Conservation (phyloP, 345 rosid species). For the Eucalyptus tenuipes region DNA sequence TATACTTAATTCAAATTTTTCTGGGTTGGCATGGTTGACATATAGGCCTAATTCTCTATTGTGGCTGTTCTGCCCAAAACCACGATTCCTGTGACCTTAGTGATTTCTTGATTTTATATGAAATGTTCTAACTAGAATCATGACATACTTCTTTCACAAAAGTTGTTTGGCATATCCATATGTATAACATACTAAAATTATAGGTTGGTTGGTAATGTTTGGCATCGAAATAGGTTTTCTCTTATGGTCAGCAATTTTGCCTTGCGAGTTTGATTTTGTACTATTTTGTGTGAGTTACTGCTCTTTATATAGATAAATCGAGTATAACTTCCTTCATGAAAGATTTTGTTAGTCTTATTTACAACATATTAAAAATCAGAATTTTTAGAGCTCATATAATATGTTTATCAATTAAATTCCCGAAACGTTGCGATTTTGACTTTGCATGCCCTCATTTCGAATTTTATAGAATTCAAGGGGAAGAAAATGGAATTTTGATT, state of each 20-base stretch:
- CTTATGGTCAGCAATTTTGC: background rate
- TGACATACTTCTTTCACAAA: background rate
- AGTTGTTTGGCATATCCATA: background rate
- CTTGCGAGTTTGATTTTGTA: fast-evolving
- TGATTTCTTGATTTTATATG: too few species aligned
- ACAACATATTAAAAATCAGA: too few species aligned
- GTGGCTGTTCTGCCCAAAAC: fast-evolving
- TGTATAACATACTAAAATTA: background rate
- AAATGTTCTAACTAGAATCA: background rate
- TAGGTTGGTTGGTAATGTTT: background rate
- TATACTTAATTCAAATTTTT: too few species aligned
- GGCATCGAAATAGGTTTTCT: fast-evolving
- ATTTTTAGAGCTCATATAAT: background rate
- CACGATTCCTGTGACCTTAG: fast-evolving
- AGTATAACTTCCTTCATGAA: fast-evolving
- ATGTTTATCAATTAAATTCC: too few species aligned
- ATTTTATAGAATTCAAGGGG: background rate
- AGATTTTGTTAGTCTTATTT: too few species aligned
- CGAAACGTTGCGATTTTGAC: fast-evolving
- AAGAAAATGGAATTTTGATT: background rate
- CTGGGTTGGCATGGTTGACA: too few species aligned
- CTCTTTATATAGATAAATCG: background rate
- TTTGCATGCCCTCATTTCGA: too few species aligned
- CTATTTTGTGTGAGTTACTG: fast-evolving
- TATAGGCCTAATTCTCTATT: too few species aligned